Percentiles rank a stretch among this genome's conserved stretches.
These are phyloP conservation scores for Clitopilus passeckerianus DNA, from an alignment of 768 basidiomycete species.

Conservation along the genomic window DNA sequence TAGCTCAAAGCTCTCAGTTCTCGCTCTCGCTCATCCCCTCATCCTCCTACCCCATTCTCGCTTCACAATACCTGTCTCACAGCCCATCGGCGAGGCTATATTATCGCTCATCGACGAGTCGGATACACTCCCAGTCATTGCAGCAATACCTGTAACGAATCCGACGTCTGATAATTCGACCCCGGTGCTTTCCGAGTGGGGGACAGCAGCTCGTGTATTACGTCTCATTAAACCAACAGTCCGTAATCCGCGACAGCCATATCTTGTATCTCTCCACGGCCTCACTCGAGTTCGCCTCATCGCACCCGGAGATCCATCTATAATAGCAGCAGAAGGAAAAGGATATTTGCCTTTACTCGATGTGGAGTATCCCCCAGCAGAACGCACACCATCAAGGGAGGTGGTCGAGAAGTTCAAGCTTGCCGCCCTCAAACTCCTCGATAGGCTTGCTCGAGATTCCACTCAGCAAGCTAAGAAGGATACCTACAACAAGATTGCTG, in stretches of 20 bases:
- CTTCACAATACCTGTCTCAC: slow-evolving; percentile 62
- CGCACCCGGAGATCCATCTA: slow-evolving; percentile 23
- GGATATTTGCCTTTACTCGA: slow-evolving; percentile 31
- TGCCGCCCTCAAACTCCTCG: slow-evolving; percentile 60
- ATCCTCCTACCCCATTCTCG: slow-evolving; percentile 73
- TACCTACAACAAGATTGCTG: slow-evolving; percentile 62
- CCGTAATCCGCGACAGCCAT: slow-evolving; percentile 52
- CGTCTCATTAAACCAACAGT: slow-evolving; percentile 61
- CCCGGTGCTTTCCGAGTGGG: slow-evolving; percentile 46
- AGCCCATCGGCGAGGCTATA: slow-evolving; percentile 57
- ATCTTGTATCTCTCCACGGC: slow-evolving; percentile 69
- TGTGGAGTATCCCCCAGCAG: slow-evolving; percentile 44
- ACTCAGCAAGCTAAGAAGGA: slow-evolving; percentile 52
- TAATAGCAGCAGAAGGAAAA: slow-evolving; percentile 19
- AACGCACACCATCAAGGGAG: slow-evolving; percentile 46
- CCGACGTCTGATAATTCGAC: slow-evolving; percentile 11
- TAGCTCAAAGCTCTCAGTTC: slow-evolving; percentile 54
- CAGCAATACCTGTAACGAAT: slow-evolving; percentile 53
- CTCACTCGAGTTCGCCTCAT: slow-evolving; percentile 60
- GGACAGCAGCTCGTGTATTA: slow-evolving; percentile 66
- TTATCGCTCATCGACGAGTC: slow-evolving; percentile 65
- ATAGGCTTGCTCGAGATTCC: slow-evolving; percentile 52
- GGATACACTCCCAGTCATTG: slow-evolving; percentile 65
- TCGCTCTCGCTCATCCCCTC: slow-evolving; percentile 66
- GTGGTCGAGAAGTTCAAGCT: slow-evolving; percentile 64